These are phyloP conservation scores for Pestalotiopsis sp. DNA, from an alignment of 2,329 filamentous ascomycete genomes.

Conservation along the genomic window DNA sequence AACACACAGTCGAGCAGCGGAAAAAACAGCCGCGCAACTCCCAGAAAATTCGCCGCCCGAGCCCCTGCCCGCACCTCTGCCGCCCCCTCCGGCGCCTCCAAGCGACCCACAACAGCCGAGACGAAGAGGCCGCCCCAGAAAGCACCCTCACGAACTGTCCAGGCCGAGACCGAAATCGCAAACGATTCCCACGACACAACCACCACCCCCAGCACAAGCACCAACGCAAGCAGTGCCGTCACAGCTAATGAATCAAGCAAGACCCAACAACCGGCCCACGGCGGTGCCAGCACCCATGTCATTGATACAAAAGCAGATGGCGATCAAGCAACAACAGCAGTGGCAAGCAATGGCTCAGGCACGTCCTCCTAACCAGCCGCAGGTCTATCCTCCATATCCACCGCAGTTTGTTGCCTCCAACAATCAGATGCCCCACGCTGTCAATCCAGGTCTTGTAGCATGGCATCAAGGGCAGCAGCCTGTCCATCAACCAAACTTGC, in stretches of 20 bases:
- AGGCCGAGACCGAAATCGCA: background rate
- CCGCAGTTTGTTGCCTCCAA: background rate
- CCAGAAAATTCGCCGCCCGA: constrained; percentile 2
- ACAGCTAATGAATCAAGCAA: background rate
- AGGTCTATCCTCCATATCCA: background rate
- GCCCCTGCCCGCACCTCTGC: background rate
- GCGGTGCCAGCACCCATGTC: background rate
- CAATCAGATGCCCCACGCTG: background rate
- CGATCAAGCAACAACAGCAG: background rate
- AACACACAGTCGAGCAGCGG: constrained; percentile 23
- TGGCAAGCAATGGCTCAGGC: background rate
- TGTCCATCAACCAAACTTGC: background rate
- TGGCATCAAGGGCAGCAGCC: background rate
- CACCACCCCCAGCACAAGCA: background rate
- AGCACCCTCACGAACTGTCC: background rate
- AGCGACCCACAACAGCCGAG: background rate
- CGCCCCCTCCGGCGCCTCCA: background rate
- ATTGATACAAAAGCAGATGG: background rate
- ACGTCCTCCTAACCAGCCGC: background rate
- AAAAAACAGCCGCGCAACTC: background rate
- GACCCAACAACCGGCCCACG: background rate
- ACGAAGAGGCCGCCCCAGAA: constrained; percentile 12
- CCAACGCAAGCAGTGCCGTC: background rate
- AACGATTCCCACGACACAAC: background rate
- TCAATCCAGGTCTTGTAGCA: background rate